A percentile compares a stretch with the other conserved stretches of the same genome.
These are phyloP conservation scores for Rhizopogon sp. DNA, from an alignment of 768 basidiomycete genomes.

Conservation along the genomic window DNA sequence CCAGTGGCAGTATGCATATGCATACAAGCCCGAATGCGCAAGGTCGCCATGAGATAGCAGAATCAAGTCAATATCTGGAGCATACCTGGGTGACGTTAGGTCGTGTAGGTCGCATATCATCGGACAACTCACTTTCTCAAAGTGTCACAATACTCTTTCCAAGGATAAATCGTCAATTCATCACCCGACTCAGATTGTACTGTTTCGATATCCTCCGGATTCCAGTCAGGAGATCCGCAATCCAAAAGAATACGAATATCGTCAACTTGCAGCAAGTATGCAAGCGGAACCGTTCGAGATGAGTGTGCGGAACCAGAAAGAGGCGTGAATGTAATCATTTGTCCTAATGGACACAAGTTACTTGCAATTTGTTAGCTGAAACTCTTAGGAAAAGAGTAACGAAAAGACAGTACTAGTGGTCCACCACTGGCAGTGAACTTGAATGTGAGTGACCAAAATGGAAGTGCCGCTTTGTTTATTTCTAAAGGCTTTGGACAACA, in stretches of 20 bases:
- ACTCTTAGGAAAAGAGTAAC: not conserved
- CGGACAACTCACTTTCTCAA: conserved; percentile 56
- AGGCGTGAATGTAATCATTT: conserved; percentile 94
- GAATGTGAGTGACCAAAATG: not conserved
- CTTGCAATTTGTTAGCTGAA: no score
- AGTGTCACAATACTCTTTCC: conserved; percentile 62
- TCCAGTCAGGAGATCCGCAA: conserved; percentile 89
- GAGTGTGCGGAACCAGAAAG: conserved; percentile 80
- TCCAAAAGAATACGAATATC: conserved; percentile 91
- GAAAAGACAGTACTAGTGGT: no score
- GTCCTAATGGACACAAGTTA: not conserved
- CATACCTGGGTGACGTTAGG: conserved; percentile 42
- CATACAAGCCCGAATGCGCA: conserved; percentile 84
- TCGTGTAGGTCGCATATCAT: not conserved
- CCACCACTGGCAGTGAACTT: no score
- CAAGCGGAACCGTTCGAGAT: conserved; percentile 56
- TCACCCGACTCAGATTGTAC: conserved; percentile 21
- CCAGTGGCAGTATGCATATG: conserved; percentile 87
- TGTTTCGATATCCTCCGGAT: conserved; percentile 43
- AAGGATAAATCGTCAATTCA: conserved; percentile 32
- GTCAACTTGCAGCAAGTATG: conserved; percentile 90
- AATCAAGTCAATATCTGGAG: conserved; percentile 83
- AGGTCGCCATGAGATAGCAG: conserved; percentile 93
- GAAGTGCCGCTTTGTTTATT: conserved; percentile 3
- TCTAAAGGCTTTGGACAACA: conserved; percentile 3